A percentile compares a stretch with the other conserved stretches of the same genome.
These are phyloP conservation scores for Cercospora citrullina DNA, from an alignment of 2,329 filamentous ascomycete species.

Conservation along the genomic window DNA sequence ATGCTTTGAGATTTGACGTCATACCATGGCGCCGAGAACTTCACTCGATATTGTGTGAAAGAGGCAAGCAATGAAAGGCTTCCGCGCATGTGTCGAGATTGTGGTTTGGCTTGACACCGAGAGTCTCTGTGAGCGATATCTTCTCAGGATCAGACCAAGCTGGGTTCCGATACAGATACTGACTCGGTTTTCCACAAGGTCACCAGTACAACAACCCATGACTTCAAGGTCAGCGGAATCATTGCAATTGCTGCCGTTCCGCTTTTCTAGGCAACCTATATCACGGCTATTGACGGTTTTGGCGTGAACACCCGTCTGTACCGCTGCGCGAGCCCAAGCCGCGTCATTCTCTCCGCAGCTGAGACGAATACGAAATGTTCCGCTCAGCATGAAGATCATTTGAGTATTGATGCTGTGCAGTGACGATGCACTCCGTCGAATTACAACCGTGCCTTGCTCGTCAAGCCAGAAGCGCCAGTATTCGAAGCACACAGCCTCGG, in stretches of 20 bases:
- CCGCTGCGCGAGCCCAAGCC: neutral
- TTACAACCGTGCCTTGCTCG: neutral
- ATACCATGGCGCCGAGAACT: no score
- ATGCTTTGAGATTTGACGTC: no score
- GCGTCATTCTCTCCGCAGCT: neutral
- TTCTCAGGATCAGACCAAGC: no score
- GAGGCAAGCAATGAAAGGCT: no score
- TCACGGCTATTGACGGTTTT: neutral
- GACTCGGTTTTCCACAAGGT: no score
- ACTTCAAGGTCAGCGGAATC: no score
- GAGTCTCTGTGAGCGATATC: no score
- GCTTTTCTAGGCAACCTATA: neutral
- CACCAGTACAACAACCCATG: no score
- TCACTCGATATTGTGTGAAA: no score
- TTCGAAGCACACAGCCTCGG: neutral
- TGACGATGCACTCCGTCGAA: neutral
- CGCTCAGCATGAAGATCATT: neutral
- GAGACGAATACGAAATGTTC: neutral
- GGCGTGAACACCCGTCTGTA: neutral
- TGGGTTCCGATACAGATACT: no score
- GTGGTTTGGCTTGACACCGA: no score
- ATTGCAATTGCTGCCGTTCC: neutral
- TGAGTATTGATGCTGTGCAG: neutral
- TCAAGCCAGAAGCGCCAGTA: neutral
- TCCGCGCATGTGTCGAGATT: no score